Evolutionary conservation across 306 rosid species (phyloP), one percentile per base, ranked within the genome.

Genomic region (Lablab purpureus): DNA sequence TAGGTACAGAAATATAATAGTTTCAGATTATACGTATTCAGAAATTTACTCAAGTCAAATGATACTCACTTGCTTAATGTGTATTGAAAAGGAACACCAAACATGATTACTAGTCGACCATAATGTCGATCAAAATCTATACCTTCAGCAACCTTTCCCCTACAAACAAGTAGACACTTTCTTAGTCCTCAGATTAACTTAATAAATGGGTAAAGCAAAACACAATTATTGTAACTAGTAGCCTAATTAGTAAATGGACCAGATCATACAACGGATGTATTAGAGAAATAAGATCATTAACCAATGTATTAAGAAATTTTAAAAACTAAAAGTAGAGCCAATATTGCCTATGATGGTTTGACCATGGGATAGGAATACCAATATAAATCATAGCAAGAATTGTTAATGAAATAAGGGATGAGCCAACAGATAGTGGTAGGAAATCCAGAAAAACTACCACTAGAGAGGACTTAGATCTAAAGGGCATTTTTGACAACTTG

Each of bases 141-240:
- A 62, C 98, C 98, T 85, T 93, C 97, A 5, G 97, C 97, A 78
- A 93, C 98, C 81, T 93, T 93, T 59, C 98, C 97, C 87, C 98
- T 93, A 85, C 76, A 82, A 79, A 79, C 45, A 70, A 68, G 41
- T 30, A 41, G 37, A 45, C 5, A 28, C 36, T 49, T 72, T 54
- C 28, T 70, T 65, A 56, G 52, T 18, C 67, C 67, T 36, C 52
- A 27, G 19, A 73, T 78, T 56, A 67, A 73, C 52, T 37, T 34
- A 67, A 67, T 43, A 37, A 47, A 50, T 58, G 25, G 3, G 67
- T 65, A 40, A 18, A 37, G 71, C 17, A 40, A 21, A 40, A 69
- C 27, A 10, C 19, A 68, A 76, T 34, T 41, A 43, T 55, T 56
- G 50, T 56, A 56, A 45, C 40, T 43, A 21, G 52, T 56, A 28